Conservation (phyloP, 352 stramenopile genomes). For the Globisporangium abappressorium region DNA sequence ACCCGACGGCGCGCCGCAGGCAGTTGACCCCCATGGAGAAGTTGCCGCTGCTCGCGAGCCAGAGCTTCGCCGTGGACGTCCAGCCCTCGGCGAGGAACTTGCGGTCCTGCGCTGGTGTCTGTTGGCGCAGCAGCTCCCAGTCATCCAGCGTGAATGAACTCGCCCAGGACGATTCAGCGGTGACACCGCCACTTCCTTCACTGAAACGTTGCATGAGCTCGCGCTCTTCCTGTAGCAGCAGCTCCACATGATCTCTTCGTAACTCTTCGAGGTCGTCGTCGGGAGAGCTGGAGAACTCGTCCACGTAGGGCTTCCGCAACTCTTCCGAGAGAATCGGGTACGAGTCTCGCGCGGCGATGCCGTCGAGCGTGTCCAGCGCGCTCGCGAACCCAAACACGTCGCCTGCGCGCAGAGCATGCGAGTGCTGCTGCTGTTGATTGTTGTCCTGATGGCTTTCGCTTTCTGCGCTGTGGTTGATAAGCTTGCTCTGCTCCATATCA, state of each 20-base stretch:
- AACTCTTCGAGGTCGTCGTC: constrained; percentile 13
- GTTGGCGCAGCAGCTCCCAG: constrained; percentile 21
- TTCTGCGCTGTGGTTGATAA: background rate
- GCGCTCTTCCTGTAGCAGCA: background rate
- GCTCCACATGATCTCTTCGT: background rate
- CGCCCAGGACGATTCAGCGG: constrained; percentile 19
- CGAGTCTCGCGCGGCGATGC: background rate
- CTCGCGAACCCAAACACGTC: constrained; percentile 7
- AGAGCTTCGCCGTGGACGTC: constrained; percentile 18
- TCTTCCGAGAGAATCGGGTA: background rate
- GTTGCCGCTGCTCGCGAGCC: constrained; percentile 14
- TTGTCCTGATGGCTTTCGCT: background rate
- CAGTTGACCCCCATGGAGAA: constrained; percentile 22
- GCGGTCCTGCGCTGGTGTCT: constrained; percentile 7
- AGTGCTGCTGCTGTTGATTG: background rate
- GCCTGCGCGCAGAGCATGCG: background rate
- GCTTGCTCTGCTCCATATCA: background rate
- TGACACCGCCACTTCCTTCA: background rate
- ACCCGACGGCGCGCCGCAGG: constrained; percentile 24
- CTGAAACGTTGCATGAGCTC: constrained; percentile 14
- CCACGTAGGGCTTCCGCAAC: constrained; percentile 3
- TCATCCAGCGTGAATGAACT: constrained; percentile 14
- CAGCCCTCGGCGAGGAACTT: constrained; percentile 18
- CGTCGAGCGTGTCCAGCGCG: constrained; percentile 4
- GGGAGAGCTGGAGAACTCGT: constrained; percentile 6